Percentiles rank a stretch among this genome's conserved stretches.
These are phyloP conservation scores for Kazachstania kunashirensis DNA, from an alignment of 805 yeast species.

Conservation along the genomic window DNA sequence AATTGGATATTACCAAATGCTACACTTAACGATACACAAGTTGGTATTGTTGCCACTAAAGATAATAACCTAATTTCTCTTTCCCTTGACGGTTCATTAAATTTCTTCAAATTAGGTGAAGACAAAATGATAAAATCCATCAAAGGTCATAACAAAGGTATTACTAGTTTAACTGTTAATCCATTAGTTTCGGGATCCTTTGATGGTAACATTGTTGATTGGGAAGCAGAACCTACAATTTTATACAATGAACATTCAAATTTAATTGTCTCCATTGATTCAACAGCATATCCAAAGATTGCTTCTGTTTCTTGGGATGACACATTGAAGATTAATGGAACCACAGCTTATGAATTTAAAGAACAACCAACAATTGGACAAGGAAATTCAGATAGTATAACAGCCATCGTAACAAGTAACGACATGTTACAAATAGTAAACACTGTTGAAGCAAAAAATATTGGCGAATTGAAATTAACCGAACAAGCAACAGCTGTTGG, in stretches of 20 bases:
- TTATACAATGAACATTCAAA: constrained; percentile 47
- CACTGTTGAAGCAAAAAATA: constrained; percentile 28
- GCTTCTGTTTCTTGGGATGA: constrained; percentile 88
- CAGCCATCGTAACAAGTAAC: constrained; percentile 39
- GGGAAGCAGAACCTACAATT: constrained; percentile 38
- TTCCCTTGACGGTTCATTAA: constrained; percentile 62
- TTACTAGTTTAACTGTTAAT: constrained; percentile 46
- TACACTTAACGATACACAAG: constrained; percentile 55
- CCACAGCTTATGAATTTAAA: constrained; percentile 22
- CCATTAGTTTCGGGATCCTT: constrained; percentile 55
- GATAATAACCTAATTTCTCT: constrained; percentile 52
- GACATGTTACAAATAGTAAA: constrained; percentile 31
- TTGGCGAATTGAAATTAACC: constrained; percentile 25
- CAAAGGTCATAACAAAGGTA: constrained; percentile 73
- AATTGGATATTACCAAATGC: constrained; percentile 42
- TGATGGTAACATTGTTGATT: constrained; percentile 63
- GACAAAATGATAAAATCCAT: constrained; percentile 31
- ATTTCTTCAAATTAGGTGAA: constrained; percentile 41
- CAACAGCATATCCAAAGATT: constrained; percentile 26
- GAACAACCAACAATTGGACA: constrained; percentile 45
- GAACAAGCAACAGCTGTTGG: constrained; percentile 40
- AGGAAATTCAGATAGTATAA: constrained; percentile 25
- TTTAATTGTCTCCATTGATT: constrained; percentile 47
- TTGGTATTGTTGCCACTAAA: constrained; percentile 61
- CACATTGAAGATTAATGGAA: constrained; percentile 37